Base-by-base conservation (phyloP, 2,329 filamentous ascomycete genomes). In the Trichoderma breve region DNA sequence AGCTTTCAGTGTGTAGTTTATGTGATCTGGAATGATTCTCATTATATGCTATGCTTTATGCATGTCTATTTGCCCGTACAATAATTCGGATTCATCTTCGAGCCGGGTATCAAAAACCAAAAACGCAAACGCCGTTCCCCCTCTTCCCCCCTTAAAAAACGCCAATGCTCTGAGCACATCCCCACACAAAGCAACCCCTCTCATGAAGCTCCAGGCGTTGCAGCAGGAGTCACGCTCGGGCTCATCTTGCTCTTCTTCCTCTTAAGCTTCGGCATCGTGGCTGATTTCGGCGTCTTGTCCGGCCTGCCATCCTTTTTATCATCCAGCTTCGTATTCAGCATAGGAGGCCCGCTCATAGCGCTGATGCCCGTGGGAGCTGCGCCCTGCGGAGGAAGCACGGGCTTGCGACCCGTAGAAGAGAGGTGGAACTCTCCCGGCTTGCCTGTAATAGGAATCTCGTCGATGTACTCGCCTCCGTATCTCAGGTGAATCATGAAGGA, bases 371-470 rank as follows among this genome's bases (percentile, higher is more conserved):
- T 76, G 28, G 79, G 75, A 60, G 79, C 75, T 5, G 75, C 75
- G 57, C 78, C 75, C 58, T 80, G 79, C 2, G 80, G 80, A 26
- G 81, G 78, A 18, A 77, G 77, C 5, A 80, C 78, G 2, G 79
- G 76, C 76, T 87, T 87, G 69, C 88, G 85, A 1, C 89, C 89
- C 0, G 88, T 90, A 8, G 88, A 89, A 9, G 87, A 86, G 12
- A 91, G 84, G 75, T 91, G 88, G 79, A 91, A 92, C 69, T 90
- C 88, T 64, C 90, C 90, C 1, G 90, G 90, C 34, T 86, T 85
- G 63, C 90, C 90, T 0, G 89, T 91, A 75, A 92, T 91, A 55
- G 89, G 89, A 74, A 90, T 91, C 79, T 91, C 88, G 79, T 92
- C 88, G 80, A 91, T 87, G 77, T 89, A 91, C 74, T 91, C 89